Evolutionary conservation across 371 early-diverging fungal genomes (phyloP), one percentile per base, ranked within the genome.

Genomic region (Mucor mucedo): DNA sequence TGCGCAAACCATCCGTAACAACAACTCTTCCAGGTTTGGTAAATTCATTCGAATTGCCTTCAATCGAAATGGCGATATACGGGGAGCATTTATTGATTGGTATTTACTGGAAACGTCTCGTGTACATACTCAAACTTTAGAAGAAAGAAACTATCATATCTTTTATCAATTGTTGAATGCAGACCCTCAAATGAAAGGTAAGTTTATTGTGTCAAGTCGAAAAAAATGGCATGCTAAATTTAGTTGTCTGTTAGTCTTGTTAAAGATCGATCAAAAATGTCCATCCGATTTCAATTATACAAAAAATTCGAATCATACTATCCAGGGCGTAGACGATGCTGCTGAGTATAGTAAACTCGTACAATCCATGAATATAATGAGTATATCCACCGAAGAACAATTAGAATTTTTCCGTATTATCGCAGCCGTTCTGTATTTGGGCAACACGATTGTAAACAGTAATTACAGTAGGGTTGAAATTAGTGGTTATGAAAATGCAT

Each of bases 1-100:
- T 79, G 99, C 99, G 5, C 96, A 99, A 75, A 99, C 99, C 2
- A 92, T 97, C 59, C 87, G 99, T 30, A 99, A 99, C 78, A 97
- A 99, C 82, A 99, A 99, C 81, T 97, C 98, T 28, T 98, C 98
- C 7, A 91, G 99, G 32, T 99, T 99, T 83, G 98, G 99, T 44
- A 99, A 99, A 83, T 99, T 98, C 75, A 98, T 99, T 65, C 91
- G 98, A 39, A 97, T 99, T 70, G 96, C 95, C 67, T 99, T 99
- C 82, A 94, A 89, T 70, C 82, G 84, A 8, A 73, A 82, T 8
- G 97, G 94, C 3, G 89, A 93, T 54, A 98, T 99, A 60, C 86
- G 91, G 30, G 99, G 99, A 52, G 99, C 96, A 45, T 93, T 94
- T 72, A 98, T 99, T 68, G 98, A 99, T 68, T 90, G 95, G 80